Percentiles rank a stretch among this genome's conserved stretches.
phyloP scores from a whole-genome alignment of 257 asterid genomes.

The Scutellaria barbata region DNA sequence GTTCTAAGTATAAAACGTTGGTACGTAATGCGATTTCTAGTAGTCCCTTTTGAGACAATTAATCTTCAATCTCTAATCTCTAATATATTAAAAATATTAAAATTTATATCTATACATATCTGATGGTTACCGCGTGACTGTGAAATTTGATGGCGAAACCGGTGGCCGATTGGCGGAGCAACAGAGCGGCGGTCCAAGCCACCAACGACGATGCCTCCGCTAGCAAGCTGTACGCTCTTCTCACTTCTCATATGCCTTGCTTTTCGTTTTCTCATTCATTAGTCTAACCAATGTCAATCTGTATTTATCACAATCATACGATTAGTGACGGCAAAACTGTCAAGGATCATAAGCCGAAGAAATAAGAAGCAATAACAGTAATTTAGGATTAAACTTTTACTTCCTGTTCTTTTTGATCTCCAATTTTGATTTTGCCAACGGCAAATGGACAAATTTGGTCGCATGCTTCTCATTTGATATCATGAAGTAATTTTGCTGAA shows the following conservation, averaged over 20 bases:
- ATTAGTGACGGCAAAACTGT: background rate
- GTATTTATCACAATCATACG: background rate
- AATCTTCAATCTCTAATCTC: too few relatives aligned
- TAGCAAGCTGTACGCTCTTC: conserved; percentile 70
- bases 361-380: conserved; percentile 7
- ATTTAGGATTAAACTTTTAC: background rate
- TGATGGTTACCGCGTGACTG: background rate
- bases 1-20: too few relatives aligned
- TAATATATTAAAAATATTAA: too few relatives aligned
- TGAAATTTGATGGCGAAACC: conserved; percentile 57
- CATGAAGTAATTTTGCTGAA: conserved; percentile 5
- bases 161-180: conserved; percentile 71
- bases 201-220: conserved; percentile 98
- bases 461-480: conserved; percentile 2
- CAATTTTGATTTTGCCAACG: conserved; percentile 7
- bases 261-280: conserved; percentile 1
- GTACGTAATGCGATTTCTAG: too few relatives aligned
- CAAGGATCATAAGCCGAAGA: background rate
- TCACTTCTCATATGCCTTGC: conserved; percentile 2
- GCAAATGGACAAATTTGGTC: background rate
- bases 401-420: background rate
- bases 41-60: too few relatives aligned
- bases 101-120: too few relatives aligned
- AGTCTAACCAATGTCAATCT: conserved; percentile 4
- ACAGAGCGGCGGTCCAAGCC: conserved; percentile 90